phyloP scores from a whole-genome alignment of 306 rosid genomes.

The Betula pendula region DNA sequence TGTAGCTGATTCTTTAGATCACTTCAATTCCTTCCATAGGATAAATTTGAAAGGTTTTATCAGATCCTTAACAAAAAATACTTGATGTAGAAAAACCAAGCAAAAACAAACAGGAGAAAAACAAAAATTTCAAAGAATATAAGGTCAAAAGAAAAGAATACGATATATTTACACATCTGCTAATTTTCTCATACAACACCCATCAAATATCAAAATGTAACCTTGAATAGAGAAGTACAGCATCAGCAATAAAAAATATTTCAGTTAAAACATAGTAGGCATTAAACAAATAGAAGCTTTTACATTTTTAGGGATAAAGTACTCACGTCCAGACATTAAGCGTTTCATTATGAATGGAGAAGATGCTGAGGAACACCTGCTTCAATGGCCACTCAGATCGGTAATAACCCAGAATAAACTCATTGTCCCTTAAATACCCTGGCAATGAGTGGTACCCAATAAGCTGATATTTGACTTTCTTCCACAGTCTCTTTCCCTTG shows the following conservation, averaged over 20 bases:
- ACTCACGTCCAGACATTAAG: constrained; percentile 77
- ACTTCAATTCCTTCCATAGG: background rate
- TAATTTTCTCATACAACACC: background rate
- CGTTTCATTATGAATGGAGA: constrained; percentile 67
- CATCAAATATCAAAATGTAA: background rate
- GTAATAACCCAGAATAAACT: constrained; percentile 54
- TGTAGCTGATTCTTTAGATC: background rate
- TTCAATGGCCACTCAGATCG: constrained; percentile 67
- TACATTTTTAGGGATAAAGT: constrained; percentile 3
- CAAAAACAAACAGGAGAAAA: background rate
- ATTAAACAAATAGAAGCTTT: background rate
- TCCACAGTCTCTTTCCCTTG: constrained; percentile 40
- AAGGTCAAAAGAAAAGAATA: background rate
- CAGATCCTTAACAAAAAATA: background rate
- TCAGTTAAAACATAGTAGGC: background rate
- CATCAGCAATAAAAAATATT: background rate
- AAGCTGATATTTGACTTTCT: constrained; percentile 49
- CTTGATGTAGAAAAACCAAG: background rate
- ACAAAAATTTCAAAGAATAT: background rate
- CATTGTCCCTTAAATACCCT: constrained; percentile 54
- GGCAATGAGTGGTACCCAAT: constrained; percentile 60
- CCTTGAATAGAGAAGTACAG: background rate
- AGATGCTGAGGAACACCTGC: constrained; percentile 59
- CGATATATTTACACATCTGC: background rate
- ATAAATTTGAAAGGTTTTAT: background rate